Percentiles rank a stretch among this genome's conserved stretches.
phyloP scores from a whole-genome alignment of 2,329 filamentous ascomycete genomes.

The Epichloe hybrida region DNA sequence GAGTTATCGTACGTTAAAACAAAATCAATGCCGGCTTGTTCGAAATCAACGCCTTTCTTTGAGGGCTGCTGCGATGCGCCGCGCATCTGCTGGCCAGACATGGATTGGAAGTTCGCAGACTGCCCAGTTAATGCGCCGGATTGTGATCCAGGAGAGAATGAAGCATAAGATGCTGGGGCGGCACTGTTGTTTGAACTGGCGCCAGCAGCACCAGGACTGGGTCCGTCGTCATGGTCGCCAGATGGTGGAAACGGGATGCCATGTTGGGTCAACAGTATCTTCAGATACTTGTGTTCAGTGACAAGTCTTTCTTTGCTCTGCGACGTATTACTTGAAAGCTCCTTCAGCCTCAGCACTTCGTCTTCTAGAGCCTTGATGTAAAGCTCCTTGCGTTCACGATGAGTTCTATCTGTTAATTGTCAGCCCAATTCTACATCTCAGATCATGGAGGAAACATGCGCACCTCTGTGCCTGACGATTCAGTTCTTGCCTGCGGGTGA shows the following conservation, averaged over 20 bases:
- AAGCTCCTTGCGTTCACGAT: conserved; percentile 89
- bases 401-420: conserved; percentile 47
- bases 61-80: conserved; percentile 14
- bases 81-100: conserved; percentile 19
- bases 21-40: conserved; percentile 79
- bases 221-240: conserved; percentile 26
- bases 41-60: conserved; percentile 48
- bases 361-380: conserved; percentile 92
- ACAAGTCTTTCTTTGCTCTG: conserved; percentile 63
- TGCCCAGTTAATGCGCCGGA: conserved; percentile 22
- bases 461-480: conserved; percentile 95
- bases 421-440: not conserved
- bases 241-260: conserved; percentile 27
- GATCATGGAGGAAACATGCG: conserved; percentile 7
- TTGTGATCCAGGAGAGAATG: conserved; percentile 30
- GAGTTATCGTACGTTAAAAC: conserved; percentile 69
- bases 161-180: conserved; percentile 28
- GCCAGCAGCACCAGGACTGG: conserved; percentile 32
- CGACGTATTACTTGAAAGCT: conserved; percentile 60
- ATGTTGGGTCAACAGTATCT: conserved; percentile 38
- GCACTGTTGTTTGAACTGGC: conserved; percentile 50
- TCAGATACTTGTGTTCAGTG: conserved; percentile 70
- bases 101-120: conserved; percentile 10
- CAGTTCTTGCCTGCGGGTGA: conserved; percentile 83
- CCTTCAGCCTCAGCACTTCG: conserved; percentile 78